phyloP scores from a whole-genome alignment of 345 rosid species.

The Orychophragmus violaceus region DNA sequence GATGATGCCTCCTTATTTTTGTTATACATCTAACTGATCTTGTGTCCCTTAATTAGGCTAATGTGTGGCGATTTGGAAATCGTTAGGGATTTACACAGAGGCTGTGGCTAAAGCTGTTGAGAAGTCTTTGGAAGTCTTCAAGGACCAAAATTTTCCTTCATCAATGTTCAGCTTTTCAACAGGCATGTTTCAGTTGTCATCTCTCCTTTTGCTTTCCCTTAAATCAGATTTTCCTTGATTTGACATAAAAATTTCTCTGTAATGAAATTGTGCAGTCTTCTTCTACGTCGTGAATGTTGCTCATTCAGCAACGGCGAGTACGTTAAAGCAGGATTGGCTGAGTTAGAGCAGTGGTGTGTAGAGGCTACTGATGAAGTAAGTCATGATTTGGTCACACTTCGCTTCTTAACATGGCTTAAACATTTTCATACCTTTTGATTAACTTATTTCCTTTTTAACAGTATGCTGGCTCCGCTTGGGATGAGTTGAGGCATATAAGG shows the following conservation, averaged over 20 bases:
- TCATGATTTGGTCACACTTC: neutral
- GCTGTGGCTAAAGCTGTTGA: too few relatives aligned
- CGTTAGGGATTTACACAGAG: too few relatives aligned
- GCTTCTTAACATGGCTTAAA: neutral
- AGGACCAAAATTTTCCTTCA: slow-evolving; percentile 92
- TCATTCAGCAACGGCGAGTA: slow-evolving; percentile 98
- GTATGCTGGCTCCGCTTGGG: slow-evolving; percentile 98
- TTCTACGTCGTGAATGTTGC: slow-evolving; percentile 94
- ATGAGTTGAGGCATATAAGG: slow-evolving; percentile 92
- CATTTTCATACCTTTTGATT: neutral
- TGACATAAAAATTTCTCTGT: slow-evolving; percentile 8
- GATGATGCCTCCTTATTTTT: too few relatives aligned
- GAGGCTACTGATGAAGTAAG: slow-evolving; percentile 89
- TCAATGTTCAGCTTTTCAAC: slow-evolving; percentile 94
- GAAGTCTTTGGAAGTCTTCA: too few relatives aligned
- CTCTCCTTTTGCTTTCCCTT: neutral
- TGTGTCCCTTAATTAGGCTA: too few relatives aligned
- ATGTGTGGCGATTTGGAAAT: too few relatives aligned
- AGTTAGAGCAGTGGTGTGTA: slow-evolving; percentile 86
- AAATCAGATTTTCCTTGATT: neutral
- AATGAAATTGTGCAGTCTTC: slow-evolving; percentile 64
- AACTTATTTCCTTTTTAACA: slow-evolving; percentile 25
- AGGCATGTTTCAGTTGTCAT: slow-evolving; percentile 42
- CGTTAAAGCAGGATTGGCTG: slow-evolving; percentile 89
- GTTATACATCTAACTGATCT: too few relatives aligned